Base-by-base conservation (phyloP, 768 basidiomycete genomes). In the Lactarius deliciosus region DNA sequence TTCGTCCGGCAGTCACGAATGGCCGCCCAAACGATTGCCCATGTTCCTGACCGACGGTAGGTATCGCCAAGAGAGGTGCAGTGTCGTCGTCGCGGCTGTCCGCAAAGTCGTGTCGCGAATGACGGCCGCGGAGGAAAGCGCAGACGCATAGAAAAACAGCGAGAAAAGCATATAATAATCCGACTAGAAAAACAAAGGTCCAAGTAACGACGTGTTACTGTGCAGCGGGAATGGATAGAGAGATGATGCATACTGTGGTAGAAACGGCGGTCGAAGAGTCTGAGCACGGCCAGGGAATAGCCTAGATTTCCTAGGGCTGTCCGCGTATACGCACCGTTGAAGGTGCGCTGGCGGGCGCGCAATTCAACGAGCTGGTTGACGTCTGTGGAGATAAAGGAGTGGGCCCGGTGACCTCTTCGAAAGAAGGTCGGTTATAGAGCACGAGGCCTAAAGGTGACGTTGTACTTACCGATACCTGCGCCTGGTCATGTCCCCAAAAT, bases 1-100 rank as follows among this genome's bases (percentile, higher is more conserved):
- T 84, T 81, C 88, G 84, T n/a, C 93, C 93, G 7, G 91, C 89
- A 0, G 92, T 92, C 20, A 87, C 74, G 73, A 94, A 94, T 1
- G 90, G 90, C 15, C 89, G 80, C 0, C 92, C 93, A 72, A 87
- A 91, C 9, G 88, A 79, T 0, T 88, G 82, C 56, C 79, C 81
- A 36, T 80, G 79, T 64, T 86, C 82, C 71, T 88, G 86, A 0
- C 88, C 89, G 34, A 82, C 80, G 1, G 88, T 88, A 60, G 80
- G 78, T 5, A 85, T 77, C 6, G 83, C 82, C 9, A 69, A 65
- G 30, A 73, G 72, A 66, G 80, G 64, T 0, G 66, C 60, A 1
- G 62, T 32, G 5, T 69, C 28, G 22, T 62, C 60, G 1, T 50
- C 18, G 43, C 15, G 32, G 47, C 28, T 20, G 74, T 94, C 93